A percentile compares a stretch with the other conserved stretches of the same genome.
These are phyloP conservation scores for Phaeosphaeriaceae sp. DNA, from an alignment of 2,329 filamentous ascomycete species.

Conservation along the genomic window DNA sequence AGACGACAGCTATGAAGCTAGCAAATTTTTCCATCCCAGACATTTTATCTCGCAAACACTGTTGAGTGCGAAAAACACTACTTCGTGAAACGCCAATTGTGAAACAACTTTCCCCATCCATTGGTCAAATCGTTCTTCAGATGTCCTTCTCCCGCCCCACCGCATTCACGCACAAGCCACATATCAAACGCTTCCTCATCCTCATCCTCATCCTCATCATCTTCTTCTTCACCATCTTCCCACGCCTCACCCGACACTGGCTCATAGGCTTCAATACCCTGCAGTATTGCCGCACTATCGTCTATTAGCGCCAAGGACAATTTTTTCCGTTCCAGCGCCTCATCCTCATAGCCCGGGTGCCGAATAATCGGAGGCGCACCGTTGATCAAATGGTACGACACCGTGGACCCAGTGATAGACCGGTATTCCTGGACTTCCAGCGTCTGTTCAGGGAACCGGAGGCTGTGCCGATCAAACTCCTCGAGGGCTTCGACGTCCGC, in stretches of 20 bases:
- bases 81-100: neutral
- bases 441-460: neutral
- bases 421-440: neutral
- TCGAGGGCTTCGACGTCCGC: neutral
- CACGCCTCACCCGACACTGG: slow-evolving; percentile 8
- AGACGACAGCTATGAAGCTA: no score
- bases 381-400: slow-evolving; percentile 15
- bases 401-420: neutral
- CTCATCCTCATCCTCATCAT: slow-evolving; percentile 3
- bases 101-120: neutral
- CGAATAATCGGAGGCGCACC: slow-evolving; percentile 21
- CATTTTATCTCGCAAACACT: neutral
- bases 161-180: slow-evolving; percentile 18
- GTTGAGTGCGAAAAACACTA: no score
- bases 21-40: neutral
- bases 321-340: slow-evolving; percentile 1
- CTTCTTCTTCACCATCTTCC: neutral
- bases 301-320: slow-evolving; percentile 18
- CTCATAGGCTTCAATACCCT: slow-evolving; percentile 20
- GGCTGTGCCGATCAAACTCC: slow-evolving; percentile 1
- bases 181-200: slow-evolving; percentile 22
- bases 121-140: neutral
- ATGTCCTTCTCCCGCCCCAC: neutral
- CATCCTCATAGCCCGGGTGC: slow-evolving; percentile 16
- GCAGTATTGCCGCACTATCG: slow-evolving; percentile 24